Conservation (phyloP, 805 yeast genomes). For the Yamadazyma akitaensis region DNA sequence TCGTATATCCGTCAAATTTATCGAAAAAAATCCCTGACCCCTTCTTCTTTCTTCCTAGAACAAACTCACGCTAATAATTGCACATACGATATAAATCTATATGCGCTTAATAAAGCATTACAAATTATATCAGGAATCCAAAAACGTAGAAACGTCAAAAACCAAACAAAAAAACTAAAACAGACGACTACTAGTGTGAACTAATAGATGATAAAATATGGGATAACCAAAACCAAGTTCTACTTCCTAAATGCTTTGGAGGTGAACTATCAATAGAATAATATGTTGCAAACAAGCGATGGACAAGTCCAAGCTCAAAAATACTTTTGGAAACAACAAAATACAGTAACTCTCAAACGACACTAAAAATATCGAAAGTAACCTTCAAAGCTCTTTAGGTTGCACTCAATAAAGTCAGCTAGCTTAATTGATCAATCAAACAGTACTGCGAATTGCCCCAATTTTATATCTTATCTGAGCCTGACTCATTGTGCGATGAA, state of each 20-base stretch:
- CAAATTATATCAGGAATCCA: background rate
- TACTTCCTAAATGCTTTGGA: background rate
- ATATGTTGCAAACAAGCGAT: background rate
- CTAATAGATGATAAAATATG: background rate
- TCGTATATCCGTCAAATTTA: no score
- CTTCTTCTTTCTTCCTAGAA: background rate
- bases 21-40: no score
- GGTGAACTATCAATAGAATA: background rate
- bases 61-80: background rate
- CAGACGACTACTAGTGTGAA: background rate
- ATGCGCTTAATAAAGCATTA: background rate
- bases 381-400: background rate
- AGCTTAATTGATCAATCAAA: background rate
- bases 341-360: background rate
- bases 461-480: slow-evolving; percentile 2
- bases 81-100: background rate
- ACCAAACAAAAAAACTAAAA: background rate
- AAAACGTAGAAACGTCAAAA: slow-evolving; percentile 7
- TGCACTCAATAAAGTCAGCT: slow-evolving; percentile 1
- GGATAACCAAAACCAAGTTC: background rate
- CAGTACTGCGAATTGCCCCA: background rate
- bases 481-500: slow-evolving; percentile 7
- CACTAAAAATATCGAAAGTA: background rate
- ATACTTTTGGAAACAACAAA: background rate
- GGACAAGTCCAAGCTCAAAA: slow-evolving; percentile 1